A percentile compares a stretch with the other conserved stretches of the same genome.
Conservation (phyloP, 129 eudicot genomes). For the Flaveria bidentis region DNA sequence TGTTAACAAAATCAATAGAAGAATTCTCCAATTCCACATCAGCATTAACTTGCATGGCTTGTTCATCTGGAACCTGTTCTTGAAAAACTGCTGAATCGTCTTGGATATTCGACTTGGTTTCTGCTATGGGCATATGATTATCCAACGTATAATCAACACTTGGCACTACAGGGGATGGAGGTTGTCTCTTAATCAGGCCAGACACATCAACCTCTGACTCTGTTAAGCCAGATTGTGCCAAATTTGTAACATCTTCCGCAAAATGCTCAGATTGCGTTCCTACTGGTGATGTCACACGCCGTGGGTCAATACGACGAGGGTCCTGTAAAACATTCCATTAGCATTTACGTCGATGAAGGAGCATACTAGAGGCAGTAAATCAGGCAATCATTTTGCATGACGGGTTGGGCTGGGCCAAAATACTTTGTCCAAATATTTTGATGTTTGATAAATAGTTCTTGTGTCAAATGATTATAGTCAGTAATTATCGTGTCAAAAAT, state of each 20-base stretch:
- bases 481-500: not conserved
- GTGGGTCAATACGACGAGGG: conserved; percentile 95
- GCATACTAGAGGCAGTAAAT: conserved; percentile 9
- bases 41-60: conserved; percentile 36
- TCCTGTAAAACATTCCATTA: conserved; percentile 54
- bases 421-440: not conserved
- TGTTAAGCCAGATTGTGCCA: conserved; percentile 34
- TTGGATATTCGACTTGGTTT: conserved; percentile 29
- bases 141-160: conserved; percentile 38
- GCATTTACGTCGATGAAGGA: not conserved
- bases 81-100: conserved; percentile 31
- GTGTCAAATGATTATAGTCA: not conserved
- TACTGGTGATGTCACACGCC: conserved; percentile 57
- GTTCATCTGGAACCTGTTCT: conserved; percentile 47
- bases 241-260: conserved; percentile 48
- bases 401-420: not conserved
- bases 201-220: conserved; percentile 47
- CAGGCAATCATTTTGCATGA: not conserved
- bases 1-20: conserved; percentile 39
- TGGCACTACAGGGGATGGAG: conserved; percentile 32
- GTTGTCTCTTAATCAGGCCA: conserved; percentile 33
- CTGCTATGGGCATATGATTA: conserved; percentile 40
- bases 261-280: conserved; percentile 49
- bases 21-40: conserved; percentile 42
- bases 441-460: not conserved